These are phyloP conservation scores for Serendipita sp. DNA, from an alignment of 768 basidiomycete genomes.

Conservation along the genomic window DNA sequence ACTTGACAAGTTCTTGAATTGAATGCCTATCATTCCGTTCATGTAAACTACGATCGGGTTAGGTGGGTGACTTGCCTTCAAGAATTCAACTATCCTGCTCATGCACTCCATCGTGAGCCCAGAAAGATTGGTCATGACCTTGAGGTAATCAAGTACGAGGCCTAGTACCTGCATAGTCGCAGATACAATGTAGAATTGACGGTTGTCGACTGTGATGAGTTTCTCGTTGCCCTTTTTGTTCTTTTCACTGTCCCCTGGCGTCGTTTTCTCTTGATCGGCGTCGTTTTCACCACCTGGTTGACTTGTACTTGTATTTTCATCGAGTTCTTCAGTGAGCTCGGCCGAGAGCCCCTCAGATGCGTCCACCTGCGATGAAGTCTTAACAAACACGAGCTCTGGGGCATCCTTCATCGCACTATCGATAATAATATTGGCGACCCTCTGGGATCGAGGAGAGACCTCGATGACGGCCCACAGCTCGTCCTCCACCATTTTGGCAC, in stretches of 20 bases:
- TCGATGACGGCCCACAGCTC: slow-evolving; percentile 86
- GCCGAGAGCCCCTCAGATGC: background rate
- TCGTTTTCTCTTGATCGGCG: slow-evolving; percentile 4
- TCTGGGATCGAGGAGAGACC: slow-evolving; percentile 49
- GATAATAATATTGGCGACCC: slow-evolving; percentile 53
- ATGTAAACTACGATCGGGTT: slow-evolving; percentile 5
- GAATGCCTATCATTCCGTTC: slow-evolving; percentile 39
- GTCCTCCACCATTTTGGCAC: slow-evolving; percentile 85
- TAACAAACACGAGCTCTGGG: slow-evolving; percentile 37
- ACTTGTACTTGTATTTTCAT: slow-evolving; percentile 11
- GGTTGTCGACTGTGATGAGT: slow-evolving; percentile 46
- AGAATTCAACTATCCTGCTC: slow-evolving; percentile 82
- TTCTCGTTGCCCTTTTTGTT: slow-evolving; percentile 22
- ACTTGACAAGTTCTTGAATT: slow-evolving; percentile 98
- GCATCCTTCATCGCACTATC: slow-evolving; percentile 74
- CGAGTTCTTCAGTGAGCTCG: slow-evolving; percentile 6
- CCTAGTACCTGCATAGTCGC: slow-evolving; percentile 64
- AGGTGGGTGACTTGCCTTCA: slow-evolving; percentile 34
- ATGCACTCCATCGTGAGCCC: slow-evolving; percentile 91
- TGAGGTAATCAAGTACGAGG: slow-evolving; percentile 71
- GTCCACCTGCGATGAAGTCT: background rate
- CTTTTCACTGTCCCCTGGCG: background rate
- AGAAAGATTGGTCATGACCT: slow-evolving; percentile 72
- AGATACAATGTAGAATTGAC: slow-evolving; percentile 67
- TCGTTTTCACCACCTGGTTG: slow-evolving; percentile 8